A percentile compares a stretch with the other conserved stretches of the same genome.
Evolutionary conservation across 192 early-diverging fungal species (phyloP).

Genomic region (Coemansia sp.): DNA sequence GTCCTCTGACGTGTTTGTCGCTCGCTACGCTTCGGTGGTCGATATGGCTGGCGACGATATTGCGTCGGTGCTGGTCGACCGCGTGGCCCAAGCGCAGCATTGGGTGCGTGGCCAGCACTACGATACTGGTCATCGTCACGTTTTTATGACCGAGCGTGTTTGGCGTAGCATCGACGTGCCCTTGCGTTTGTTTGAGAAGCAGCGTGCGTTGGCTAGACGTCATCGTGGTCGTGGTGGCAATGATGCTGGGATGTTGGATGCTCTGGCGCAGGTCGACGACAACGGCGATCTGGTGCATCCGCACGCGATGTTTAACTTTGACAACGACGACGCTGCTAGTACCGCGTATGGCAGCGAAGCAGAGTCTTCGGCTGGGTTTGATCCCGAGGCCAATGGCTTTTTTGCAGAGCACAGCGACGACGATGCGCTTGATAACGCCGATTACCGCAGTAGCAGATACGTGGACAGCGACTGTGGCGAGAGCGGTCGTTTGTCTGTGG

Average conservation of each 20-base stretch:
- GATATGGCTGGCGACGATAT: not conserved
- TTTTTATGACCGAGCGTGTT: constrained; percentile 65
- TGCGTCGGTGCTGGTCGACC: constrained; percentile 22
- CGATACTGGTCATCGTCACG: constrained; percentile 57
- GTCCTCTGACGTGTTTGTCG: constrained; percentile 70
- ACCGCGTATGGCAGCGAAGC: constrained; percentile 39
- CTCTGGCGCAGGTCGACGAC: constrained; percentile 28
- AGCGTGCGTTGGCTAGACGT: constrained; percentile 42
- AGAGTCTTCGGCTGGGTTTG: constrained; percentile 18
- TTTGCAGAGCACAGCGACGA: too few relatives aligned
- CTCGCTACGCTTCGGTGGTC: constrained; percentile 68
- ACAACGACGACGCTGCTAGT: constrained; percentile 29
- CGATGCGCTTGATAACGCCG: not conserved
- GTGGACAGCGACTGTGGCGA: not conserved
- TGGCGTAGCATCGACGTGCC: constrained; percentile 70
- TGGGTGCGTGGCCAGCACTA: constrained; percentile 57
- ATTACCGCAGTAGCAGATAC: not conserved
- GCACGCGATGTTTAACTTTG: constrained; percentile 19
- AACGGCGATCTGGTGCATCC: constrained; percentile 40
- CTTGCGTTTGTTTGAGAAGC: constrained; percentile 62
- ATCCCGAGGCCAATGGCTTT: not conserved
- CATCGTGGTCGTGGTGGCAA: constrained; percentile 24
- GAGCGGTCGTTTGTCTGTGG: constrained; percentile 4
- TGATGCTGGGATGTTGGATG: constrained; percentile 32
- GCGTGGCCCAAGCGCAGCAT: constrained; percentile 40